phyloP scores from a whole-genome alignment of 2,329 filamentous ascomycete genomes.

The Arthrobotrys megalospora region DNA sequence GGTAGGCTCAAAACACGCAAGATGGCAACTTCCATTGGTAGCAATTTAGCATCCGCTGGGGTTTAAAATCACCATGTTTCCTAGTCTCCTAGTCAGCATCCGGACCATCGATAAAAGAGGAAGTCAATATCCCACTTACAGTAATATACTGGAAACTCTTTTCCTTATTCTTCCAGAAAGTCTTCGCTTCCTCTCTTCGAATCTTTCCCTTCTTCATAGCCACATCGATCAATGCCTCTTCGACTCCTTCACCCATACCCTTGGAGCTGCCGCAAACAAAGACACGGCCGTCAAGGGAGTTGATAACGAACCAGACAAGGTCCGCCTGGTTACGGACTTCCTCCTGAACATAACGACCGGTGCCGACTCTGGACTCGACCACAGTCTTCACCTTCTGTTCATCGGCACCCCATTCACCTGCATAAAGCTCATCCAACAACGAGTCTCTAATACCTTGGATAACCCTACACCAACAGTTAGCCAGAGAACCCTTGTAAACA shows the following conservation, averaged over 20 bases:
- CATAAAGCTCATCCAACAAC: constrained; percentile 94
- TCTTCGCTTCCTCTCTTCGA: constrained; percentile 82
- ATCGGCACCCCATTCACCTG: constrained; percentile 94
- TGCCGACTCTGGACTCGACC: constrained; percentile 81
- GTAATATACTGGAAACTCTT: constrained; percentile 87
- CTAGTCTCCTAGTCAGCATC: constrained; percentile 26
- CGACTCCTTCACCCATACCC: constrained; percentile 98
- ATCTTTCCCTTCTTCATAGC: constrained; percentile 94
- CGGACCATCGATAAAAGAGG: neutral
- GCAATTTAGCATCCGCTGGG: neutral
- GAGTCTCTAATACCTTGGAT: constrained; percentile 95
- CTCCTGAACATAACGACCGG: constrained; percentile 94
- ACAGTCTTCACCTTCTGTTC: constrained; percentile 88
- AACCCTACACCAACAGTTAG: constrained; percentile 69
- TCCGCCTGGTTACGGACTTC: constrained; percentile 92
- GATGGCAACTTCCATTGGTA: neutral
- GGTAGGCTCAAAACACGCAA: constrained; percentile 32
- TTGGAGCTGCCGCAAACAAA: constrained; percentile 96
- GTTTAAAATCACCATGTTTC: constrained; percentile 40
- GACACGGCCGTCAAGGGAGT: constrained; percentile 92
- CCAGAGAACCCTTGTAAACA: neutral
- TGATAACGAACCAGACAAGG: constrained; percentile 98
- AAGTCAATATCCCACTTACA: constrained; percentile 23
- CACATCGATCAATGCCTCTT: constrained; percentile 87
- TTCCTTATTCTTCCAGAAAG: constrained; percentile 94